These are phyloP conservation scores for Irpex rosettiformis DNA, from an alignment of 1,284 basidiomycete species.

Conservation along the genomic window DNA sequence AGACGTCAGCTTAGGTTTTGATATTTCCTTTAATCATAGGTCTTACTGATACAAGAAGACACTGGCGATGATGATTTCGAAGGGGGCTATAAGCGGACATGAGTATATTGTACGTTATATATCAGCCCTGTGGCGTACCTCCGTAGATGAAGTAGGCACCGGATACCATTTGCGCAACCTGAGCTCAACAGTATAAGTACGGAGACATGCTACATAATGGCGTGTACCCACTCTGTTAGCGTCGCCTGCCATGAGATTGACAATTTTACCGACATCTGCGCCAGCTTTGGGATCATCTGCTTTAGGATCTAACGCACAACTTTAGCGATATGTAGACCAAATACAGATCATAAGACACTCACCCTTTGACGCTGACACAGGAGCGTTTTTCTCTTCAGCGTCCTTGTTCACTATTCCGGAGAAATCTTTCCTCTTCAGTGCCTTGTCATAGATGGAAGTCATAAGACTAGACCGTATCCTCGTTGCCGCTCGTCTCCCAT, in stretches of 20 bases:
- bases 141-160: conserved; percentile 64
- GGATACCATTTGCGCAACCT: conserved; percentile 44
- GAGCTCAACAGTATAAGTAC: conserved; percentile 9
- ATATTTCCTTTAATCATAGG: conserved; percentile 8
- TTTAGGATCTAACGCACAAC: conserved; percentile 30
- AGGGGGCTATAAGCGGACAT: conserved; percentile 44
- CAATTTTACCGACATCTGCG: conserved; percentile 75
- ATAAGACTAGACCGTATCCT: conserved; percentile 74
- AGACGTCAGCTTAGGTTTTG: background rate
- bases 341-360: background rate
- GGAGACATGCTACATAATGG: background rate
- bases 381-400: conserved; percentile 34
- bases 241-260: conserved; percentile 75
- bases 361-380: conserved; percentile 9
- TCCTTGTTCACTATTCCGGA: conserved; percentile 67
- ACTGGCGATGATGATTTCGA: conserved; percentile 78
- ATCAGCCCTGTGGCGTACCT: conserved; percentile 32
- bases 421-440: conserved; percentile 81
- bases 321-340: background rate
- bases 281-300: conserved; percentile 62
- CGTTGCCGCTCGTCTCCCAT: conserved; percentile 66
- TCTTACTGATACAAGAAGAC: conserved; percentile 79
- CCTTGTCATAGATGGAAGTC: conserved; percentile 87
- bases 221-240: conserved; percentile 42
- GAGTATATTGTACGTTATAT: background rate